Conservation (phyloP, 305 asterid genomes). For the Fraxinus velutina region DNA sequence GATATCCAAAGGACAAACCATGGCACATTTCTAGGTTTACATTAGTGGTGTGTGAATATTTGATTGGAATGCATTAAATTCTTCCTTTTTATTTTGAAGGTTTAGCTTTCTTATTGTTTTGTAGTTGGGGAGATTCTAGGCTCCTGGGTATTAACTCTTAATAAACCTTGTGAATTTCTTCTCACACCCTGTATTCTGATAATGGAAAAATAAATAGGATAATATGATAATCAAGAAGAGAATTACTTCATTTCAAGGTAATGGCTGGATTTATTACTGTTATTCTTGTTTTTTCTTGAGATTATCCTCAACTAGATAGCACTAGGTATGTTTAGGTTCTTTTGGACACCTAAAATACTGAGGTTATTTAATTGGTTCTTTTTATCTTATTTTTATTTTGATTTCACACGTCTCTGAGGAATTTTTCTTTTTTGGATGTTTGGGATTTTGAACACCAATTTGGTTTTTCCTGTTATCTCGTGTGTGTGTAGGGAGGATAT, state of each 20-base stretch:
- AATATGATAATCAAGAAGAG: background rate
- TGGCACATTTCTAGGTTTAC: slow-evolving; percentile 1
- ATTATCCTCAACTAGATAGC: background rate
- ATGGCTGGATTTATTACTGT: background rate
- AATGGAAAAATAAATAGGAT: background rate
- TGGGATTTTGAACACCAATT: slow-evolving; percentile 5
- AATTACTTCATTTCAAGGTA: background rate
- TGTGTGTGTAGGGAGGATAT: slow-evolving; percentile 67
- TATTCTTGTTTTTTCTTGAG: background rate
- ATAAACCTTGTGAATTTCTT: background rate
- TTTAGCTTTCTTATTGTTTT: background rate
- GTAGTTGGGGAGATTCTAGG: background rate
- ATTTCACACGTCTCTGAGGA: background rate
- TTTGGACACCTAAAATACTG: background rate
- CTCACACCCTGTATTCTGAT: background rate
- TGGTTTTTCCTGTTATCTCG: slow-evolving; percentile 6
- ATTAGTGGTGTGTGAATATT: background rate
- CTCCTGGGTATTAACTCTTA: background rate
- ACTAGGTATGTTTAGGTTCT: background rate
- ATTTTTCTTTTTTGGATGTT: background rate
- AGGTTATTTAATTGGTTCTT: background rate
- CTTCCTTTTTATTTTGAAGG: slow-evolving; percentile 6
- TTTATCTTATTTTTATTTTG: background rate
- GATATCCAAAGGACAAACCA: background rate
- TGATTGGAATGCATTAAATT: background rate